Conservation (phyloP, 179 eudicot species). For the Beta corolliflora region DNA sequence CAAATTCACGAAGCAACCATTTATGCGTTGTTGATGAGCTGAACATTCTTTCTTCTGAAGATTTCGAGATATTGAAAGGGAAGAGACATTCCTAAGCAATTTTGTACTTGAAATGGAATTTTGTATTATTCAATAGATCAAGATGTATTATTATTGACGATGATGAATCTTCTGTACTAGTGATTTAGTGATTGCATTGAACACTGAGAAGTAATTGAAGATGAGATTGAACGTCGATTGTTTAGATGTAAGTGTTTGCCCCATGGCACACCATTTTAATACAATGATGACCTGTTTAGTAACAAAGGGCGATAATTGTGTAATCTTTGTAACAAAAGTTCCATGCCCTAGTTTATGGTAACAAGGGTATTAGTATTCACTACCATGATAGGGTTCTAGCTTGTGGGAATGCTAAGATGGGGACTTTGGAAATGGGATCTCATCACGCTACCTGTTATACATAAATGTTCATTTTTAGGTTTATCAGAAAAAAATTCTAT, state of each 20-base stretch:
- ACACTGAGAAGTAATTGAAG: neutral
- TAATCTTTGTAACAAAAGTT: no score
- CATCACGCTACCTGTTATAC: no score
- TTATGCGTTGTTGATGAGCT: neutral
- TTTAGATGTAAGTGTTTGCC: neutral
- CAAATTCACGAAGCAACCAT: neutral
- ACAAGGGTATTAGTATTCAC: no score
- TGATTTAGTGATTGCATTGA: neutral
- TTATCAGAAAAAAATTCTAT: no score
- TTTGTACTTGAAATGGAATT: conserved; percentile 11
- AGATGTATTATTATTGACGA: neutral
- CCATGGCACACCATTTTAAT: no score
- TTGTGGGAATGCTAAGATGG: no score
- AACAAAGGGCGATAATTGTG: no score
- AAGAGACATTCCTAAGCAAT: conserved; percentile 7
- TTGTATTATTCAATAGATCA: neutral
- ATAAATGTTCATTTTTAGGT: no score
- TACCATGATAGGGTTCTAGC: no score
- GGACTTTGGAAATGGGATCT: no score
- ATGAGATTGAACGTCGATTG: neutral
- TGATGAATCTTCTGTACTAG: neutral
- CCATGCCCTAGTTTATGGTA: no score
- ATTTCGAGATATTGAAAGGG: neutral
- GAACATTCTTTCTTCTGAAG: neutral
- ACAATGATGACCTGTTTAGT: no score